Percentiles rank a stretch among this genome's conserved stretches.
phyloP scores from a whole-genome alignment of 73 alveolate species.

The Symbiodinium pilosum region DNA sequence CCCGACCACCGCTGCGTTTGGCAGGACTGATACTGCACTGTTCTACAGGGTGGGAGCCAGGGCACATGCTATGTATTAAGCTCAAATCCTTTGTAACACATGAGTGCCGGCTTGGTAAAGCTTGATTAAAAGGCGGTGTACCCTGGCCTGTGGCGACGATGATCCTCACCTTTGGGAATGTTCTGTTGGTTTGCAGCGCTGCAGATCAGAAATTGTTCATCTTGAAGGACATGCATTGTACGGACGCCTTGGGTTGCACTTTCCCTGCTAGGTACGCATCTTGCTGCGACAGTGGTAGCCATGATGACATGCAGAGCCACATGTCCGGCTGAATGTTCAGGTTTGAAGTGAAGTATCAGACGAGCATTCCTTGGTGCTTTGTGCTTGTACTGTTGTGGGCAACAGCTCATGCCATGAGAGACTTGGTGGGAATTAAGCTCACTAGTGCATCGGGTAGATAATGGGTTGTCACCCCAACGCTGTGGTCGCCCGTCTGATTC shows the following conservation, averaged over 20 bases:
- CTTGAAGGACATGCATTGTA: conserved; percentile 3
- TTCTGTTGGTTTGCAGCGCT: conserved; percentile 14
- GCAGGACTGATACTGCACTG: conserved; percentile 18
- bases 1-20: conserved; percentile 30
- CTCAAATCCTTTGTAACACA: too few relatives aligned
- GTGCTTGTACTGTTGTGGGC: conserved; percentile 23
- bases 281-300: too few relatives aligned
- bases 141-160: conserved; percentile 26
- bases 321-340: neutral
- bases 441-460: too few relatives aligned
- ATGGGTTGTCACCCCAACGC: too few relatives aligned
- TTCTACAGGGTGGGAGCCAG: neutral
- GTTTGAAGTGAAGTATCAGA: conserved; percentile 8
- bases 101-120: neutral
- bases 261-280: neutral
- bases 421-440: conserved; percentile 1
- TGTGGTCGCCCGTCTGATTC: too few relatives aligned
- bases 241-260: neutral
- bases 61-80: neutral
- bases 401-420: conserved; percentile 17
- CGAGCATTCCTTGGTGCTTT: conserved; percentile 1
- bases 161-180: conserved; percentile 10
- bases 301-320: too few relatives aligned
- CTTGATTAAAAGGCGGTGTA: neutral
- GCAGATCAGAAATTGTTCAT: conserved; percentile 7